A percentile compares a stretch with the other conserved stretches of the same genome.
Conservation (phyloP, 768 basidiomycete genomes). For the Rhizopogon roseolus region DNA sequence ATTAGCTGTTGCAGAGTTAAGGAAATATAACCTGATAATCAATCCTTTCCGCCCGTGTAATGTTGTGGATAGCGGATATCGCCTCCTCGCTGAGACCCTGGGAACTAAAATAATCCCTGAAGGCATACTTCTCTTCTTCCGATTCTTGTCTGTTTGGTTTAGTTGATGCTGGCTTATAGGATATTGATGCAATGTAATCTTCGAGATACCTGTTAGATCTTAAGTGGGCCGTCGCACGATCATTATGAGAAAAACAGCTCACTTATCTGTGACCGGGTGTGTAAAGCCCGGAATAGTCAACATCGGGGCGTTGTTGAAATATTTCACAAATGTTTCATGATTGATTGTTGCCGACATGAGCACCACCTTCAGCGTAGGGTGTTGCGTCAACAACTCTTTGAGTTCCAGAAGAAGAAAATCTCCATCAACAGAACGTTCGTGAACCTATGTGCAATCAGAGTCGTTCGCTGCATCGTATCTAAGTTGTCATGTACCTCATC, state of each 20-base stretch:
- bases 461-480: not conserved
- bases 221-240: not conserved
- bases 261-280: slow-evolving; percentile 75
- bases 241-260: slow-evolving; percentile 14
- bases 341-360: slow-evolving; percentile 97
- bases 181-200: slow-evolving; percentile 58
- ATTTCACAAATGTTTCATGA: slow-evolving; percentile 75
- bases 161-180: slow-evolving; percentile 46
- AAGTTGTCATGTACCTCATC: slow-evolving; percentile 64
- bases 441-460: slow-evolving; percentile 49
- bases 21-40: slow-evolving; percentile 58
- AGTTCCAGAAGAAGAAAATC: slow-evolving; percentile 87
- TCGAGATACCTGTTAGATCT: slow-evolving; percentile 67
- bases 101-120: slow-evolving; percentile 44
- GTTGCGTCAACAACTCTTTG: slow-evolving; percentile 62
- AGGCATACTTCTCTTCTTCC: slow-evolving; percentile 35
- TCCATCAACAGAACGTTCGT: slow-evolving; percentile 88
- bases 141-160: slow-evolving; percentile 25
- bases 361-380: slow-evolving; percentile 69
- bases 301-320: slow-evolving; percentile 78
- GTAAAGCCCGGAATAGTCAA: slow-evolving; percentile 82
- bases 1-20: not conserved
- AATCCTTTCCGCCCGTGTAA: slow-evolving; percentile 58
- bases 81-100: slow-evolving; percentile 48
- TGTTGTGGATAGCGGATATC: slow-evolving; percentile 52